These are phyloP conservation scores for Barnettozyma californica DNA, from an alignment of 805 yeast genomes.

Conservation along the genomic window DNA sequence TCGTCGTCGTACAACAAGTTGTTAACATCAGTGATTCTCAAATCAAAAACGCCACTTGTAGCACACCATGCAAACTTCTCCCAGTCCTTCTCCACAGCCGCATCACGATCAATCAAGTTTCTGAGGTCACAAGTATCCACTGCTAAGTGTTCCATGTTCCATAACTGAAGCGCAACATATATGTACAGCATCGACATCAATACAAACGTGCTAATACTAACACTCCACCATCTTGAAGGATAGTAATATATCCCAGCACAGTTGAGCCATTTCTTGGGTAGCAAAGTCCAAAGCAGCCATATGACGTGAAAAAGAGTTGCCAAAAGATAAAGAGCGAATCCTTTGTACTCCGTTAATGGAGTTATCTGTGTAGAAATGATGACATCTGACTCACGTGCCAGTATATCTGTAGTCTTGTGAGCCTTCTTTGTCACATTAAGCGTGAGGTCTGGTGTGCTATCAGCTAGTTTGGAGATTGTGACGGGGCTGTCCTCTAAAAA, in stretches of 20 bases:
- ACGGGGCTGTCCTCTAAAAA: not conserved
- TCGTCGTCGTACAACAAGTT: constrained; percentile 46
- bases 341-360: constrained; percentile 73
- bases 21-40: constrained; percentile 69
- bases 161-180: constrained; percentile 64
- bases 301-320: constrained; percentile 48
- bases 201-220: constrained; percentile 67
- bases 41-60: constrained; percentile 83
- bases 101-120: constrained; percentile 63
- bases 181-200: constrained; percentile 67
- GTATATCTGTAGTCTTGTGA: constrained; percentile 37
- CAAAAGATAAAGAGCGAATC: constrained; percentile 77
- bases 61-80: constrained; percentile 44
- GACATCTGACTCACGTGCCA: constrained; percentile 64
- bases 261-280: constrained; percentile 56
- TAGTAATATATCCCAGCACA: constrained; percentile 56
- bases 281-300: constrained; percentile 69
- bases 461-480: not conserved
- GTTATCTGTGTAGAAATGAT: constrained; percentile 51
- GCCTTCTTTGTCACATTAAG: not conserved
- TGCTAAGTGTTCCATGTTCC: constrained; percentile 74
- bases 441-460: constrained; percentile 1
- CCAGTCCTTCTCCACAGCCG: constrained; percentile 25
- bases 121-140: constrained; percentile 51
- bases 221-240: constrained; percentile 91